phyloP scores from a whole-genome alignment of 2,329 filamentous ascomycete genomes.

The Colletotrichum incanum region DNA sequence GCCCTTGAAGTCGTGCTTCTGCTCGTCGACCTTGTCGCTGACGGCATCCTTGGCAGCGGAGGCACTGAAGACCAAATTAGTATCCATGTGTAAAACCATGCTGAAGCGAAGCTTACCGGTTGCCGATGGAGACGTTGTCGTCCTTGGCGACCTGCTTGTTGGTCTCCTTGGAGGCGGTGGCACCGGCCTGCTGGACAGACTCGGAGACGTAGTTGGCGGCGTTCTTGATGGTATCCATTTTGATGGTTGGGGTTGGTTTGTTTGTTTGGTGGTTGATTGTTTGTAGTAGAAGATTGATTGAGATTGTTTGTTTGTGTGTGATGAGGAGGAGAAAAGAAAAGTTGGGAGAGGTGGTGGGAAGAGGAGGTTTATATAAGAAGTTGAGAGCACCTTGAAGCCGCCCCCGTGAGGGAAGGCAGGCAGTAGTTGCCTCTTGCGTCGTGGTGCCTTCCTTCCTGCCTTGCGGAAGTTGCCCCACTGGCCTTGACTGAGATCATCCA shows the following conservation, averaged over 20 bases:
- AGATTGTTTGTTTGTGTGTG: slow-evolving; percentile 45
- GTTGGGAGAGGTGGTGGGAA: slow-evolving; percentile 32
- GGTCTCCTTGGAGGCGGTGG: slow-evolving; percentile 75
- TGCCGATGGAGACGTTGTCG: slow-evolving; percentile 65
- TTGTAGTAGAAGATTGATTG: slow-evolving; percentile 47
- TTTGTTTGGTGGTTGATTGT: slow-evolving; percentile 45
- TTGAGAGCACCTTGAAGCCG: slow-evolving; percentile 33
- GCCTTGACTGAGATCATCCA: slow-evolving; percentile 15
- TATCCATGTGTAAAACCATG: neutral
- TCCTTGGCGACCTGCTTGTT: slow-evolving; percentile 81
- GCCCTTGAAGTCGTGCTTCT: slow-evolving; percentile 58
- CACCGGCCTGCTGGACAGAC: slow-evolving; percentile 70
- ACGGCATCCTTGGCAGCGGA: slow-evolving; percentile 66
- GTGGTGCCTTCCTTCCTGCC: slow-evolving; percentile 30
- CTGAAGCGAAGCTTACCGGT: slow-evolving; percentile 63
- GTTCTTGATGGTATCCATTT: slow-evolving; percentile 71
- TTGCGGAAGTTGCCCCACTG: slow-evolving; percentile 35
- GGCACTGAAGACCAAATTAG: slow-evolving; percentile 55
- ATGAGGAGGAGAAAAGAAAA: slow-evolving; percentile 39
- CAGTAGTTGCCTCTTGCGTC: slow-evolving; percentile 25
- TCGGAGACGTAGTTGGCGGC: slow-evolving; percentile 80
- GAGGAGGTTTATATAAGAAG: slow-evolving; percentile 47
- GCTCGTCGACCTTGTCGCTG: slow-evolving; percentile 63
- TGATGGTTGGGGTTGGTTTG: slow-evolving; percentile 50
- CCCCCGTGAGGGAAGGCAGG: slow-evolving; percentile 17